A percentile compares a stretch with the other conserved stretches of the same genome.
phyloP scores from a whole-genome alignment of 2,329 filamentous ascomycete genomes.

The Cordyceps tenuipes region DNA sequence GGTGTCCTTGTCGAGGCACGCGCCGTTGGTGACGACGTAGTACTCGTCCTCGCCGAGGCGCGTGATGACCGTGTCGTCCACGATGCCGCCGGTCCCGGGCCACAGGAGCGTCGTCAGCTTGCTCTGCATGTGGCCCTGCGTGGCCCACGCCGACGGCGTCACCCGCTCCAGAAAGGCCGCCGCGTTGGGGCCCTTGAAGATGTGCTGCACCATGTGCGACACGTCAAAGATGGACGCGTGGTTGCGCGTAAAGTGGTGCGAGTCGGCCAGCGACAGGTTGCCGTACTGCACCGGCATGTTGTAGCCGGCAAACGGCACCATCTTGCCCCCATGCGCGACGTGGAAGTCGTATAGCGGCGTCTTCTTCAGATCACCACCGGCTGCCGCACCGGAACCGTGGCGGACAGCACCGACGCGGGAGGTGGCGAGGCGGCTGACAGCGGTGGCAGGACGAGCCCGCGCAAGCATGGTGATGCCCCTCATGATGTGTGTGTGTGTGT shows the following conservation, averaged over 20 bases:
- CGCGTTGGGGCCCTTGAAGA: slow-evolving; percentile 72
- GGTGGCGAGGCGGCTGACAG: slow-evolving; percentile 17
- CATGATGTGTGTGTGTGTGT: slow-evolving; percentile 16
- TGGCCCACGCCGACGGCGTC: slow-evolving; percentile 65
- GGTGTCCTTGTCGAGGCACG: slow-evolving; percentile 80
- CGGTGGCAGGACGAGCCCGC: slow-evolving; percentile 23
- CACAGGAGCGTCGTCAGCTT: slow-evolving; percentile 80
- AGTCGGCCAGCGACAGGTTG: slow-evolving; percentile 67
- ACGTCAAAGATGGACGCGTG: slow-evolving; percentile 93
- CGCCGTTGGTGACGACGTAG: slow-evolving; percentile 94
- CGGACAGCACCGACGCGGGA: slow-evolving; percentile 16
- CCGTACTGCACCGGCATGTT: slow-evolving; percentile 88
- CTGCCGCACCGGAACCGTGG: slow-evolving; percentile 21
- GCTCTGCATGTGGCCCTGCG: slow-evolving; percentile 58
- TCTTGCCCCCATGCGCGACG: slow-evolving; percentile 71
- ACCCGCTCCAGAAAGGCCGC: slow-evolving; percentile 74
- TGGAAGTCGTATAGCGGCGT: slow-evolving; percentile 77
- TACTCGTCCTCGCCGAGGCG: slow-evolving; percentile 65
- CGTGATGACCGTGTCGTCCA: slow-evolving; percentile 90
- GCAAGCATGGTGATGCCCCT: slow-evolving; percentile 24
- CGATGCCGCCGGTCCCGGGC: slow-evolving; percentile 75
- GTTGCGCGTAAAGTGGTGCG: slow-evolving; percentile 80
- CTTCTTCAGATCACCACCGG: slow-evolving; percentile 37
- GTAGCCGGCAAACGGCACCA: slow-evolving; percentile 94
- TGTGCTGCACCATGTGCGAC: slow-evolving; percentile 91